Base-by-base conservation (phyloP, 2,329 filamentous ascomycete species). In the Alternaria solani region DNA sequence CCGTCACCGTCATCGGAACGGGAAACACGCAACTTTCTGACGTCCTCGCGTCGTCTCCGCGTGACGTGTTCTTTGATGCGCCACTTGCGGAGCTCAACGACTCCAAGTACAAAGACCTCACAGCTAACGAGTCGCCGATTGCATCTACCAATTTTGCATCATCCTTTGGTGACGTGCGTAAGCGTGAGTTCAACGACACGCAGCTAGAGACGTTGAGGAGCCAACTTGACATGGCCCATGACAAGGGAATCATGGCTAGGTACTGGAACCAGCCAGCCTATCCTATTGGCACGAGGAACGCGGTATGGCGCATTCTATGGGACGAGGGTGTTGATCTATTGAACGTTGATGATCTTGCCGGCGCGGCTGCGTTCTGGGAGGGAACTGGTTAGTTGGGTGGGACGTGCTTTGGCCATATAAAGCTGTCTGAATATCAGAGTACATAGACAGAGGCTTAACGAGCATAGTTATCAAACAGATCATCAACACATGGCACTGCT, bases 211-310 rank as follows among this genome's bases (percentile, higher is more conserved):
- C 78, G 26, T 72, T 90, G 65, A 75, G 82, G 26, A 70, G 64
- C 9, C 88, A 90, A 74, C 80, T 90, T 18, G 72, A 69, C 0
- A 70, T 71, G 0, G 88, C 88, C 5, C 84, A 85, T 65, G 78
- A 75, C 14, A 86, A 82, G 69, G 88, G 87, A 0, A 88, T 91
- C 59, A 79, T 78, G 57, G 83, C 83, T 1, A 77, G 88, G 57
- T 90, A 90, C 69, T 90, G 87, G 88, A 85, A 87, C 54, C 83
- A 85, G 63, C 88, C 88, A 0, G 79, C 78, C 2, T 90, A 83
- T 80, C 73, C 73, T 7, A 76, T 89, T 28, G 81, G 83, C n/a
- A 84, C 82, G 23, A 77, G 88, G 34, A 74, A 74, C 38, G 67
- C 68, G 7, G 61, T 75, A 3, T 90, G 88, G 88, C 78, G 82